A percentile compares a stretch with the other conserved stretches of the same genome.
These are phyloP conservation scores for Scalesia atractyloides DNA, from an alignment of 129 eudicot species.

Conservation along the genomic window DNA sequence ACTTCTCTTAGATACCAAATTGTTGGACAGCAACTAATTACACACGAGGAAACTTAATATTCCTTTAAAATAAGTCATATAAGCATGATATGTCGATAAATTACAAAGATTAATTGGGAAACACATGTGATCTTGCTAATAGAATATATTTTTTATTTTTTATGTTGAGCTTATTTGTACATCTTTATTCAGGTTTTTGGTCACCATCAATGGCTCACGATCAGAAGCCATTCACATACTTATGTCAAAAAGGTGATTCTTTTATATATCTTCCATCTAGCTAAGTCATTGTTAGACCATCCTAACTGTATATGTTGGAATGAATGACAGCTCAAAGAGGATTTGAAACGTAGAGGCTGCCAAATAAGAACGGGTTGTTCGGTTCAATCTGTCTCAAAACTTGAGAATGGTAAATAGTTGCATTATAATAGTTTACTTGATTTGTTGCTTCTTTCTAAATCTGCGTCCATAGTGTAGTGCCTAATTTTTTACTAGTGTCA, in stretches of 20 bases:
- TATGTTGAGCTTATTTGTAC: too few relatives aligned
- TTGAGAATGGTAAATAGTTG: constrained; percentile 47
- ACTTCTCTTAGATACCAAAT: too few relatives aligned
- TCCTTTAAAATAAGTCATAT: too few relatives aligned
- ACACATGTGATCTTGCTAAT: too few relatives aligned
- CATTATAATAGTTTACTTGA: neutral
- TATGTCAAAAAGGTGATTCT: constrained; percentile 61
- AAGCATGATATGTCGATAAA: too few relatives aligned
- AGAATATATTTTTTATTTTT: neutral
- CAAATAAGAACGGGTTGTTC: constrained; percentile 48
- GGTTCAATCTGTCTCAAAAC: constrained; percentile 47
- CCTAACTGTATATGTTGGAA: neutral
- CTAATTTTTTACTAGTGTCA: neutral
- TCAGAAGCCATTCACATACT: constrained; percentile 57
- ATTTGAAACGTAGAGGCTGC: constrained; percentile 52
- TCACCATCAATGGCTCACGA: constrained; percentile 81
- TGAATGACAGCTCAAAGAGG: constrained; percentile 47
- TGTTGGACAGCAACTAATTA: too few relatives aligned
- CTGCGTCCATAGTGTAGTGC: neutral
- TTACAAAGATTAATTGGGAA: too few relatives aligned
- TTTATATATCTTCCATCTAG: neutral
- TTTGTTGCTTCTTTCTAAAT: neutral
- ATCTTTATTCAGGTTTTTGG: constrained; percentile 58
- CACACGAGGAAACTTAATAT: too few relatives aligned
- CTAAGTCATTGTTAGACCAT: neutral